Percentiles rank a stretch among this genome's conserved stretches.
phyloP scores from a whole-genome alignment of 2,329 filamentous ascomycete genomes.

The Colletotrichum costaricense region DNA sequence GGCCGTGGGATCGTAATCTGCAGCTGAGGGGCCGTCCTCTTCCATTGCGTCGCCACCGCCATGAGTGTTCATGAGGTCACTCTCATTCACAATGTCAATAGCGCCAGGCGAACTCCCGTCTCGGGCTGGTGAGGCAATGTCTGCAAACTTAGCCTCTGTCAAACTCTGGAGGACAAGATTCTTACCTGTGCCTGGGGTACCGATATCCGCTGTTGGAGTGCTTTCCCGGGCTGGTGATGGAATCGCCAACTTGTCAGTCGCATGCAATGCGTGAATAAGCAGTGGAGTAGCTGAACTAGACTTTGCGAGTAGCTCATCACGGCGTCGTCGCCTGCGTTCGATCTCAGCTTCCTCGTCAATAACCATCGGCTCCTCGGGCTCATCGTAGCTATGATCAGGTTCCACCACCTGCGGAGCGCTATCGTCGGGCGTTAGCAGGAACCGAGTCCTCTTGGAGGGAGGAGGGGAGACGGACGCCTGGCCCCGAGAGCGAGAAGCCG shows the following conservation, averaged over 20 bases:
- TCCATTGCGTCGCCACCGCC: constrained; percentile 53
- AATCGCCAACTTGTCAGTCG: constrained; percentile 66
- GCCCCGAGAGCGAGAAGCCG: constrained; percentile 47
- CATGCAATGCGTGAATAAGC: constrained; percentile 79
- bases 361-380: constrained; percentile 67
- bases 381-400: constrained; percentile 46
- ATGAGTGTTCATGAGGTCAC: constrained; percentile 73
- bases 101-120: constrained; percentile 67
- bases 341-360: constrained; percentile 86
- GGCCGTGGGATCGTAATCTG: constrained; percentile 89
- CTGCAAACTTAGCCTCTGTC: constrained; percentile 43
- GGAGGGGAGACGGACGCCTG: constrained; percentile 42
- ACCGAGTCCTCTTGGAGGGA: background rate
- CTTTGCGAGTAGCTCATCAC: constrained; percentile 88
- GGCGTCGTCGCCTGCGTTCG: constrained; percentile 84
- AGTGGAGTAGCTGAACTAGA: constrained; percentile 80
- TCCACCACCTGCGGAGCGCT: constrained; percentile 43
- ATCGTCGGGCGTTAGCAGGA: constrained; percentile 20
- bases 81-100: constrained; percentile 74
- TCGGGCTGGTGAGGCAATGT: constrained; percentile 55
- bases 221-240: constrained; percentile 64
- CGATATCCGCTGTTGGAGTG: constrained; percentile 52
- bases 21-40: constrained; percentile 86
- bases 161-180: background rate
- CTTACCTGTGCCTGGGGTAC: constrained; percentile 63